Base-by-base conservation (phyloP, 2,329 filamentous ascomycete species). In the Drechslerella dactyloides region DNA sequence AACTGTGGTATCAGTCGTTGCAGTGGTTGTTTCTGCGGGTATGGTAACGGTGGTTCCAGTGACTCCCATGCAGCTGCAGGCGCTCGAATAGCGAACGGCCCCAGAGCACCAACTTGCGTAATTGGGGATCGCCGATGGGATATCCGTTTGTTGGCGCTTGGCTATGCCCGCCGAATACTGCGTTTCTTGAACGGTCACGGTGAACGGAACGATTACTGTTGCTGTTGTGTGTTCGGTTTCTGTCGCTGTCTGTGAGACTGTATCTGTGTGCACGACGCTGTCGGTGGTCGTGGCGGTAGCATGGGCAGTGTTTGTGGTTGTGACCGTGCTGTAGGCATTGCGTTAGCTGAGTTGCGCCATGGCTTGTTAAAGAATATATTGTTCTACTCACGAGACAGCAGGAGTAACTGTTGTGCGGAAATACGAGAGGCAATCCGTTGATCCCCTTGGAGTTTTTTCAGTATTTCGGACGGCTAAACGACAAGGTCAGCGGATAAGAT, bases 51-150 rank as follows among this genome's bases (percentile, higher is more conserved):
- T 75, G 24, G 40, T 30, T 4, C 33, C 62, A 2, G 58, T 64
- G 37, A 76, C 75, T 51, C 77, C 77, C 23, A 74, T 74, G 74
- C 77, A 78, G 1, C 73, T 74, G 75, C 77, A 78, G 6, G 77
- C 77, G 58, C 74, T 76, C n/a, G 69, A 58, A 74, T 78, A 78
- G 11, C 54, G 59, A 37, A 58, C 74, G 0, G 63, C 48, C 37
- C 74, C 56, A 6, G 56, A 46, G 76, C 77, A 78, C 10, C 69
- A 53, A 4, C 69, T 65, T 4, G 77, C 77, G 62, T 78, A 78
- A 27, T 50, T 37, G 1, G 77, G 76, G 33, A 73, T 56, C 60
- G 56, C 63, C 21, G 30, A 50, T 69, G 61, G 35, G 42, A 72
- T 30, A 52, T 46, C 59, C 62, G 50, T 69, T 59, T 55, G 65